These are phyloP conservation scores for Neolentinus lepideus DNA, from an alignment of 1,284 basidiomycete genomes.

Conservation along the genomic window DNA sequence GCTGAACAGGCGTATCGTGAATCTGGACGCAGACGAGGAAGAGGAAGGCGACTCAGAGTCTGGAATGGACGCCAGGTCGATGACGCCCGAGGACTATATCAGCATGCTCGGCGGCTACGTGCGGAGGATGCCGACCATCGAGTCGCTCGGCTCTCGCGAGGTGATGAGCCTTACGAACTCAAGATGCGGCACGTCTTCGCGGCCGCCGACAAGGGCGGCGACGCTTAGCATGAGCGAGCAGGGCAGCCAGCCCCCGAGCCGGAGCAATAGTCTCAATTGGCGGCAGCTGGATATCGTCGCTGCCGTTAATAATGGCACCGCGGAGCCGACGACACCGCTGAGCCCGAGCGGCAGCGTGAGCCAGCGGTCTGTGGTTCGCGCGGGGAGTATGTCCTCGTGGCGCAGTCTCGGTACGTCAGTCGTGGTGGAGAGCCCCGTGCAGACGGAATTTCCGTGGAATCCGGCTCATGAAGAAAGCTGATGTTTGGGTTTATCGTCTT, in stretches of 20 bases:
- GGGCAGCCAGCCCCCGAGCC: constrained; percentile 16
- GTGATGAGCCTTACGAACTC: constrained; percentile 19
- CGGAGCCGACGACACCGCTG: background rate
- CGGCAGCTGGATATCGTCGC: background rate
- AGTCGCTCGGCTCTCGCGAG: constrained; percentile 61
- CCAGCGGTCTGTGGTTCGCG: background rate
- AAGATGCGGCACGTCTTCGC: constrained; percentile 16
- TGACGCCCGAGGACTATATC: constrained; percentile 39
- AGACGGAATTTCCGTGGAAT: background rate
- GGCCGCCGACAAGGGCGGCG: constrained; percentile 23
- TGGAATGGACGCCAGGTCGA: constrained; percentile 10
- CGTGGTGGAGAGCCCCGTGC: background rate
- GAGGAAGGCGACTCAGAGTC: background rate
- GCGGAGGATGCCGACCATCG: constrained; percentile 73
- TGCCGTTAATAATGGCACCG: background rate
- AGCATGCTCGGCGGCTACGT: constrained; percentile 54
- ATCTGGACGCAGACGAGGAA: background rate
- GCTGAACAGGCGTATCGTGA: background rate
- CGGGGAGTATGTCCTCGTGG: background rate
- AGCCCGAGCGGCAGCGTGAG: background rate
- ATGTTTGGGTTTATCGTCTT: background rate
- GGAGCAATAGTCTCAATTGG: constrained; percentile 16
- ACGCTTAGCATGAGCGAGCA: constrained; percentile 10
- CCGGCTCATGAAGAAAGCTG: background rate
- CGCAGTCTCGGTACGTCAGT: background rate